Conservation (phyloP, 805 yeast species). For the Sugiyamaella valdiviana region DNA sequence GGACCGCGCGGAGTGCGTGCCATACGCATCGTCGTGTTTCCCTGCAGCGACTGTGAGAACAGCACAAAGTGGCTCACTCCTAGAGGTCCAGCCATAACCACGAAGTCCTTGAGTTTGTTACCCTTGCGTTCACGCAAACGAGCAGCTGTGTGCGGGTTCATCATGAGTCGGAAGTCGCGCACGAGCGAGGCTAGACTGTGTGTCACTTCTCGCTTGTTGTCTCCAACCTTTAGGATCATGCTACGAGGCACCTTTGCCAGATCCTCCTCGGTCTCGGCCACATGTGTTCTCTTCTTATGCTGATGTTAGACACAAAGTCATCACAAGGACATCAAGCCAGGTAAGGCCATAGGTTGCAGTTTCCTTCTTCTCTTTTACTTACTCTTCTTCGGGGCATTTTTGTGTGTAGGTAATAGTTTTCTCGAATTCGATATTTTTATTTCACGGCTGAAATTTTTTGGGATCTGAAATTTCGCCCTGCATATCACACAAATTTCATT, state of each 20-base stretch:
- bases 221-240: slow-evolving; percentile 87
- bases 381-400: slow-evolving; percentile 51
- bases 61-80: slow-evolving; percentile 86
- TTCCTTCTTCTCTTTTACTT: slow-evolving; percentile 23
- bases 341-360: too few relatives aligned
- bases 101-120: slow-evolving; percentile 81
- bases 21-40: slow-evolving; percentile 74
- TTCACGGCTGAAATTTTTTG: slow-evolving; percentile 2
- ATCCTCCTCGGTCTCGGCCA: slow-evolving; percentile 55
- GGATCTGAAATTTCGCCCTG: background rate
- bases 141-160: slow-evolving; percentile 97
- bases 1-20: slow-evolving; percentile 94
- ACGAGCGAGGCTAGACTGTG: slow-evolving; percentile 81
- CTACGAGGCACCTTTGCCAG: slow-evolving; percentile 75
- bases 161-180: slow-evolving; percentile 75
- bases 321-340: background rate
- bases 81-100: slow-evolving; percentile 98
- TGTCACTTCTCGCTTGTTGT: slow-evolving; percentile 54
- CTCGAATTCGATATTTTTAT: slow-evolving; percentile 4
- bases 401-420: background rate
- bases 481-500: background rate
- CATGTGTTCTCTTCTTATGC: slow-evolving; percentile 85
- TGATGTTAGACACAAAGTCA: slow-evolving; percentile 16
- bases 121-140: slow-evolving; percentile 78
- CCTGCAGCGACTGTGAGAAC: slow-evolving; percentile 75